Evolutionary conservation across 2,329 filamentous ascomycete genomes (phyloP).

Genomic region (Aspergillus sp.): DNA sequence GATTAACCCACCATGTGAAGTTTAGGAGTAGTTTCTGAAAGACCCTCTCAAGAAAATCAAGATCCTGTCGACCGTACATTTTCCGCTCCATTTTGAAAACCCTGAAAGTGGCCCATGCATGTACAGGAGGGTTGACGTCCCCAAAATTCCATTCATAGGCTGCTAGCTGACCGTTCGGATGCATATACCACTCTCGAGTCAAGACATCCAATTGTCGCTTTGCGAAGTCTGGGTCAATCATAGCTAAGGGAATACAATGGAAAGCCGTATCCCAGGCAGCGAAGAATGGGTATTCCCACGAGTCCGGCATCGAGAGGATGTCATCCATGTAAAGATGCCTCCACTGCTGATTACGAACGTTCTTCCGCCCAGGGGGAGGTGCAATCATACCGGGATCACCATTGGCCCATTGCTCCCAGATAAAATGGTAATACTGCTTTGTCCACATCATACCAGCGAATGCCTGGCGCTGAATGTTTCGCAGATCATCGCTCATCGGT

Average conservation of each 20-base stretch:
- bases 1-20: conserved; percentile 99
- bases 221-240: conserved; percentile 96
- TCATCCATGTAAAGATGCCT: conserved; percentile 94
- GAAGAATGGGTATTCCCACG: conserved; percentile 98
- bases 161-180: conserved; percentile 91
- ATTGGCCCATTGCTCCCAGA: conserved; percentile 98
- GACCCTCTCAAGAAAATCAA: conserved; percentile 92
- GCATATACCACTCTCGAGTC: conserved; percentile 98
- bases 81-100: conserved; percentile 99
- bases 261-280: conserved; percentile 97
- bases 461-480: conserved; percentile 92
- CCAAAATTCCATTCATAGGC: conserved; percentile 98
- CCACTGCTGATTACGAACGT: conserved; percentile 84
- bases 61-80: conserved; percentile 89
- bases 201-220: conserved; percentile 98
- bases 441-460: conserved; percentile 98
- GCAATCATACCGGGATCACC: conserved; percentile 87
- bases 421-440: conserved; percentile 94
- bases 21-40: conserved; percentile 96
- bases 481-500: conserved; percentile 88
- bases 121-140: conserved; percentile 93
- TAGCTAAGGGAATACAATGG: conserved; percentile 91
- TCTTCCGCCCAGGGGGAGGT: conserved; percentile 76
- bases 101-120: conserved; percentile 93
- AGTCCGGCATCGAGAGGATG: conserved; percentile 95